These are phyloP conservation scores for Populus davidiana DNA, from an alignment of 345 rosid species.

Conservation along the genomic window DNA sequence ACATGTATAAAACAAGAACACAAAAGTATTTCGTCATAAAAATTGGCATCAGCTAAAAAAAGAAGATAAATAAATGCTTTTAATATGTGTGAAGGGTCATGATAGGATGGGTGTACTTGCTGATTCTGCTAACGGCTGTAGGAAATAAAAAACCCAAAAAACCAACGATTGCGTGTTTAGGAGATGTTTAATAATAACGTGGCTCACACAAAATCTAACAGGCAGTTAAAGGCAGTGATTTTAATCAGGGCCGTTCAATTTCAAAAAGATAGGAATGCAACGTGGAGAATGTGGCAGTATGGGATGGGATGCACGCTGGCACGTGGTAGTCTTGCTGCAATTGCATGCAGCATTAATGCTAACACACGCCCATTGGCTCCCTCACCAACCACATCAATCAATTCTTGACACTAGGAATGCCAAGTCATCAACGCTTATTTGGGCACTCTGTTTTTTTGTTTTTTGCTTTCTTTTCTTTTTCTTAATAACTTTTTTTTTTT, in stretches of 20 bases:
- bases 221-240: not conserved
- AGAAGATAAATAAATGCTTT: no score
- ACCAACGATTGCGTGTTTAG: not conserved
- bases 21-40: no score
- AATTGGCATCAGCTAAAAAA: no score
- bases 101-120: not conserved
- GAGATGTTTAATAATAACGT: not conserved
- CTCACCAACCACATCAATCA: no score
- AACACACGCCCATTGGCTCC: no score
- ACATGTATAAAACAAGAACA: no score
- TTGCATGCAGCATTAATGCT: not conserved
- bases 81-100: not conserved
- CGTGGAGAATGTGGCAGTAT: not conserved
- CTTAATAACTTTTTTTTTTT: no score
- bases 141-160: not conserved
- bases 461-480: no score
- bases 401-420: no score
- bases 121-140: not conserved
- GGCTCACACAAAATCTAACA: not conserved
- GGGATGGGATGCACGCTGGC: not conserved
- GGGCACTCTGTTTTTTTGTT: no score
- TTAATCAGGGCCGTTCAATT: not conserved
- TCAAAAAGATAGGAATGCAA: not conserved
- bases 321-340: not conserved
- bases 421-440: no score